phyloP scores from a whole-genome alignment of 176 grass and related monocot species.

The Rhynchospora tenuis region DNA sequence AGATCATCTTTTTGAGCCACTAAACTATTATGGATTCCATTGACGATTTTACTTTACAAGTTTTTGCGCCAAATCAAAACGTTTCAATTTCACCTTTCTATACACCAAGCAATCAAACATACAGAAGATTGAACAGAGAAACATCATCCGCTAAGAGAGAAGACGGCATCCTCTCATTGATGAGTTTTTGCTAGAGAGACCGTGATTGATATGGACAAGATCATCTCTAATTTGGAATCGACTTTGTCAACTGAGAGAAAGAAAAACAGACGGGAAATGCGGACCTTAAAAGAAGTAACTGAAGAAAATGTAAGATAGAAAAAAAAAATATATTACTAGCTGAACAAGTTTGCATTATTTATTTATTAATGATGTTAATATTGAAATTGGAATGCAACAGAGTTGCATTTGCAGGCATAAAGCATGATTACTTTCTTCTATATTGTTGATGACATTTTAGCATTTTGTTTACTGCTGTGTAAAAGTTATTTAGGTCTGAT shows the following conservation, averaged over 20 bases:
- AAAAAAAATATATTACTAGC: not conserved
- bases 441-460: not conserved
- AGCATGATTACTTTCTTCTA: not conserved
- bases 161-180: not conserved
- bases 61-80: not conserved
- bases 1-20: not conserved
- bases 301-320: conserved; percentile 18
- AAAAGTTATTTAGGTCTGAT: not conserved
- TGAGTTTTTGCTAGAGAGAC: not conserved
- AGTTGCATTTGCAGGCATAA: not conserved
- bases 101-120: not conserved
- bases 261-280: not conserved
- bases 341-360: not conserved
- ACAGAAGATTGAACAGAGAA: not conserved
- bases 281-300: not conserved
- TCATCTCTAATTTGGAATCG: conserved; percentile 18
- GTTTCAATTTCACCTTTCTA: not conserved
- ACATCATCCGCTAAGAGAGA: not conserved
- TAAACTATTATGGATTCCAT: conserved; percentile 5
- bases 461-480: not conserved
- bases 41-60: not conserved
- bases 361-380: not conserved
- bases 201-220: not conserved
- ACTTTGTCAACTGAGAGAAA: conserved; percentile 19
- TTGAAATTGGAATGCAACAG: too few species aligned